Conservation (phyloP, 2,329 filamentous ascomycete species). For the Penicillium sp. region DNA sequence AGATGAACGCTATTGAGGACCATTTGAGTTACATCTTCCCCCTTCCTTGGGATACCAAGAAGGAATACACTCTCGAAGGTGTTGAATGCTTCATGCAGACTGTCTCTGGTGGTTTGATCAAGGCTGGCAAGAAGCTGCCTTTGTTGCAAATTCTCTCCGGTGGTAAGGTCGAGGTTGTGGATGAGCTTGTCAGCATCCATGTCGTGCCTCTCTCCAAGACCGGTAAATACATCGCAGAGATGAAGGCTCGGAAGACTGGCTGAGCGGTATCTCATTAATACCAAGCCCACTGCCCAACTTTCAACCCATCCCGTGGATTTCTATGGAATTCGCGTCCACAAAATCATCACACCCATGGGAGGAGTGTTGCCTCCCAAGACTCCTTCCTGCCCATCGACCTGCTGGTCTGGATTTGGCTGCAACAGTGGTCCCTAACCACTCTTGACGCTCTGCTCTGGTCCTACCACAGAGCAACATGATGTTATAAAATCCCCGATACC, state of each 20-base stretch:
- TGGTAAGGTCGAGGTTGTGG: constrained; percentile 82
- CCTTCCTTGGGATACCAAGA: constrained; percentile 74
- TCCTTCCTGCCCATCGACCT: background rate
- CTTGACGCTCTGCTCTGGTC: background rate
- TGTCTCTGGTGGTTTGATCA: constrained; percentile 72
- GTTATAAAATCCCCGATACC: constrained; percentile 6
- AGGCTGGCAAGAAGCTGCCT: constrained; percentile 81
- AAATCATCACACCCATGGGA: background rate
- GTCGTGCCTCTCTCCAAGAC: constrained; percentile 73
- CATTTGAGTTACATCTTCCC: constrained; percentile 86
- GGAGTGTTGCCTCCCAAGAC: background rate
- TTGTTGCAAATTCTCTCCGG: constrained; percentile 71
- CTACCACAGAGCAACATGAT: background rate
- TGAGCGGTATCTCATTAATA: constrained; percentile 17
- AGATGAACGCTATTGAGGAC: constrained; percentile 71
- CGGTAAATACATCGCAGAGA: constrained; percentile 75
- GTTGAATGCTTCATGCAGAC: constrained; percentile 95
- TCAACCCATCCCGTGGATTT: background rate
- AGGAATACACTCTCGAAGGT: constrained; percentile 62
- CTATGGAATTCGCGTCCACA: background rate
- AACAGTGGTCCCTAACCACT: background rate
- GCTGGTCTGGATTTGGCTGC: background rate
- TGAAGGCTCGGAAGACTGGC: constrained; percentile 67
- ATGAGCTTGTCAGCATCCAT: constrained; percentile 79
- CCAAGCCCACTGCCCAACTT: background rate